Conservation (phyloP, 2,329 filamentous ascomycete genomes). For the Aspergillus japonicus region DNA sequence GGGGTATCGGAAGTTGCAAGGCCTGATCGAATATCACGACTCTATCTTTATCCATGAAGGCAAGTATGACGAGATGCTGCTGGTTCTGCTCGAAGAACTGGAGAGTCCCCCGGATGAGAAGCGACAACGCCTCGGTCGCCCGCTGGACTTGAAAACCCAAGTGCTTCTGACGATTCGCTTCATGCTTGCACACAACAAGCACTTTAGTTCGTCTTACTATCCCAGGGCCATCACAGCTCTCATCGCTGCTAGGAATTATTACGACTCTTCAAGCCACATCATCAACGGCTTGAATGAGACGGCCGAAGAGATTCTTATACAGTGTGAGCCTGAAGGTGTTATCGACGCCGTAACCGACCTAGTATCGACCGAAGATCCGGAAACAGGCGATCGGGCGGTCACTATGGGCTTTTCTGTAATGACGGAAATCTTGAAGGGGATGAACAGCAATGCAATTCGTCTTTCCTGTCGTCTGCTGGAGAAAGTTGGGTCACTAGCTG, state of each 20-base stretch:
- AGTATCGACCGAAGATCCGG: conserved; percentile 25
- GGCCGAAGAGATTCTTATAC: conserved; percentile 34
- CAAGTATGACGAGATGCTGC: conserved; percentile 39
- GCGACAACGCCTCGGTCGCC: conserved; percentile 22
- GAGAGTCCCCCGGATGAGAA: conserved; percentile 33
- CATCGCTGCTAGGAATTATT: conserved; percentile 38
- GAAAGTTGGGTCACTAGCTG: conserved; percentile 35
- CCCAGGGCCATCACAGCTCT: conserved; percentile 37
- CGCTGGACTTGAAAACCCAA: conserved; percentile 43
- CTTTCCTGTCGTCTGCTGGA: conserved; percentile 21
- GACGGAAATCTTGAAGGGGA: conserved; percentile 26
- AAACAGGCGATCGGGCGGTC: conserved; percentile 33
- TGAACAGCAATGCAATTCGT: conserved; percentile 21
- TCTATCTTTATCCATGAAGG: conserved; percentile 35
- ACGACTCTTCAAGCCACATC: conserved; percentile 41
- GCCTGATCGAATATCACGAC: conserved; percentile 39
- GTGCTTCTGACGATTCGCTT: conserved; percentile 43
- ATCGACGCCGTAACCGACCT: conserved; percentile 12
- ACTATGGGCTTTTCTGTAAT: conserved; percentile 37
- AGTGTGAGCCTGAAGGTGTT: conserved; percentile 24
- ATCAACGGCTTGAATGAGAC: conserved; percentile 42
- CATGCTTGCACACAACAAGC: conserved; percentile 38
- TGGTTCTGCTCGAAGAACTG: conserved; percentile 39
- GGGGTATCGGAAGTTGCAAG: conserved; percentile 45
- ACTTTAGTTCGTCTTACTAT: conserved; percentile 37